Base-by-base conservation (phyloP, 129 eudicot genomes). In the Heracleum sosnowskyi region DNA sequence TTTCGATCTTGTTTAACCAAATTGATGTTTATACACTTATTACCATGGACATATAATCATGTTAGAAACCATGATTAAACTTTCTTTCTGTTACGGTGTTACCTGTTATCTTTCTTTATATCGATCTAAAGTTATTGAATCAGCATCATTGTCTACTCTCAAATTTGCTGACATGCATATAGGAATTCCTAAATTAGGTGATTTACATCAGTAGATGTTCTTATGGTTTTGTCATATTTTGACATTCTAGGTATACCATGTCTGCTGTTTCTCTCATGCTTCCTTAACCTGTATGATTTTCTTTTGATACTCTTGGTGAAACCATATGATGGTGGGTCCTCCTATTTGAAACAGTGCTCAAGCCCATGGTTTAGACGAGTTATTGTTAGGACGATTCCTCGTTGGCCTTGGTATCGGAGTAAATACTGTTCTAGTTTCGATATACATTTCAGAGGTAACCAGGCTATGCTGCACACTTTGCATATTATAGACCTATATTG, bases 351-450 rank as follows among this genome's bases (percentile, higher is more conserved):
- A 82, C 91, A 92, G 97, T 90, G 97, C 96, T 73, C 96, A 92
- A 88, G 91, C 97, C 57, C 87, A 81, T 79, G 89, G 92, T 75
- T 83, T 92, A 85, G 90, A 92, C 44, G 96, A 87, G 76, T 83
- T 92, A 81, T 84, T 90, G 49, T 86, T 74, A 82, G 97, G 97
- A 72, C 89, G 97, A 69, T 90, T 92, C 79, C 86, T 92, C 18
- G 96, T 92, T 41, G 97, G 97, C 76, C 96, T 92, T 78, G 97
- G 97, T 82, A 90, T 92, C 81, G 97, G 97, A 44, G 96, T 91
- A 75, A 89, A 90, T 88, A 91, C 97, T 5, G 97, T 92, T 79
- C 91, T 92, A 60, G 97, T 92, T 79, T 91, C 97, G 77, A 88
- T 92, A 79, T 92, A 92, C 78, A 92, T 92, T 82, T 92, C 97